A percentile compares a stretch with the other conserved stretches of the same genome.
These are phyloP conservation scores for Viridothelium virens DNA, from an alignment of 495 filamentous ascomycete species.

Conservation along the genomic window DNA sequence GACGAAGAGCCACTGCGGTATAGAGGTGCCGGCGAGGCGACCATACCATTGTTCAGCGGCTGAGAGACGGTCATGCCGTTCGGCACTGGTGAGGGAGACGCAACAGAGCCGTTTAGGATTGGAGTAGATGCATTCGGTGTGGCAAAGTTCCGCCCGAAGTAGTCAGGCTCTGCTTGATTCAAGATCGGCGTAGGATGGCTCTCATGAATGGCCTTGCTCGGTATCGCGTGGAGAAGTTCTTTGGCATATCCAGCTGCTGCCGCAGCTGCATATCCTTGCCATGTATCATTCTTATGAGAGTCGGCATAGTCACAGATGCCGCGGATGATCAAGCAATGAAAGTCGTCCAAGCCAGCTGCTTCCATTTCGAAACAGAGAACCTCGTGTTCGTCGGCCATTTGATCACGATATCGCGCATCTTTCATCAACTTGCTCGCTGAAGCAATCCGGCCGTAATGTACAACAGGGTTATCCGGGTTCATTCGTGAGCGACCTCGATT, in stretches of 20 bases:
- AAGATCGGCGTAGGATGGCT: neutral
- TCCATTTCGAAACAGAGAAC: constrained; percentile 28
- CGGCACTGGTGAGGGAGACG: no score
- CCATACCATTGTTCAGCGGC: no score
- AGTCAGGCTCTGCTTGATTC: no score
- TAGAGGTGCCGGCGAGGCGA: no score
- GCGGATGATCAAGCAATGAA: constrained; percentile 28
- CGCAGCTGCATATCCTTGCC: constrained; percentile 24
- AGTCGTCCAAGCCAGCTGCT: constrained; percentile 22
- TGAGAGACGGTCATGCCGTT: no score
- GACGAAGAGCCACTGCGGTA: no score
- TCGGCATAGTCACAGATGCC: constrained; percentile 32
- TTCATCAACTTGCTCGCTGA: constrained; percentile 33
- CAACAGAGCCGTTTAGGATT: no score
- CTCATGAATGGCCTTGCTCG: neutral
- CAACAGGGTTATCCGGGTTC: constrained; percentile 1
- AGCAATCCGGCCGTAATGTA: constrained; percentile 37
- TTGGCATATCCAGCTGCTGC: constrained; percentile 29
- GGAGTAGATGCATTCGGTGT: no score
- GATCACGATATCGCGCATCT: constrained; percentile 20
- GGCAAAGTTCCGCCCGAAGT: no score
- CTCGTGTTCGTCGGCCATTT: constrained; percentile 3
- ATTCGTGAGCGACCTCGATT: neutral
- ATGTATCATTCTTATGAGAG: constrained; percentile 27
- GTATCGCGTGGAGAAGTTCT: neutral